Conservation (phyloP, 306 rosid genomes). For the Sicyos edulis region DNA sequence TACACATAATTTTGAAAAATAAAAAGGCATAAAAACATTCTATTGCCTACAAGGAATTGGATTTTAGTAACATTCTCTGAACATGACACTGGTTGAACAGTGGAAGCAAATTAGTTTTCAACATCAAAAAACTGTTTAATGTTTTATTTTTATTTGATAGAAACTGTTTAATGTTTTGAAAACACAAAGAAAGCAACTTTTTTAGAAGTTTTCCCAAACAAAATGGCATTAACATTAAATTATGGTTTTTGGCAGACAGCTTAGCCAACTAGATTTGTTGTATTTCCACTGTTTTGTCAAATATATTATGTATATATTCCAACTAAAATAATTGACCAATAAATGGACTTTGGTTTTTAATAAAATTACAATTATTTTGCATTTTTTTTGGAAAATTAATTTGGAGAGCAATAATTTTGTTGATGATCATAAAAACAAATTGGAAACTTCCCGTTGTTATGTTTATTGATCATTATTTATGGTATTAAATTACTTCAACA, state of each 20-base stretch:
- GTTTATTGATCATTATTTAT: neutral
- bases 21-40: neutral
- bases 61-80: neutral
- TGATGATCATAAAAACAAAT: too few relatives aligned
- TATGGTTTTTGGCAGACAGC: neutral
- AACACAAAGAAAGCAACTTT: too few relatives aligned
- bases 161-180: too few relatives aligned
- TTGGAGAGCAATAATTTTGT: neutral
- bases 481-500: conserved; percentile 10
- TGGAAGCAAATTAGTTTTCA: neutral
- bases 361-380: too few relatives aligned
- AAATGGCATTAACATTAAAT: too few relatives aligned
- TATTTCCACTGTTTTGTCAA: neutral
- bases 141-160: neutral
- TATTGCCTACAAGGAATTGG: neutral
- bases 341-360: neutral
- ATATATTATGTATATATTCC: neutral
- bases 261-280: neutral
- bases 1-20: too few relatives aligned
- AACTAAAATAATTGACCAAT: neutral
- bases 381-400: neutral
- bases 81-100: neutral
- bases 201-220: too few relatives aligned
- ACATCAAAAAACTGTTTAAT: neutral
- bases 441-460: neutral